phyloP scores from a whole-genome alignment of 108 stramenopile genomes.

The Cylindrotheca closterium region DNA sequence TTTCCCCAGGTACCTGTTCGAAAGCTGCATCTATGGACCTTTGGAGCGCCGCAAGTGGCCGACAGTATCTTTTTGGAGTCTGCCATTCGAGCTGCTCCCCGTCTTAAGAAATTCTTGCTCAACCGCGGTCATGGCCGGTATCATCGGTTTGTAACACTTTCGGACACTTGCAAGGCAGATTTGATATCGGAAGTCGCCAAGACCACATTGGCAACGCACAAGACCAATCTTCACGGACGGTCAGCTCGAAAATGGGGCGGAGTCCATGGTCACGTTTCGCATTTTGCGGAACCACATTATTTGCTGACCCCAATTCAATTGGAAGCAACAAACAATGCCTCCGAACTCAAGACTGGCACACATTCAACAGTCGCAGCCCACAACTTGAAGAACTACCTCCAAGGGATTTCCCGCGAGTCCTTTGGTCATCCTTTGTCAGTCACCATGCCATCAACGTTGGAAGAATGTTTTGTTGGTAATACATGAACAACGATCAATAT shows the following conservation, averaged over 20 bases:
- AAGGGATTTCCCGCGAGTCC: conserved; percentile 36
- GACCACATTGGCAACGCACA: conserved; percentile 13
- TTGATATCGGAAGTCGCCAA: conserved; percentile 22
- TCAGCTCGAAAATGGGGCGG: conserved; percentile 29
- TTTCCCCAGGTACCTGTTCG: conserved; percentile 3
- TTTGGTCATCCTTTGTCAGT: conserved; percentile 7
- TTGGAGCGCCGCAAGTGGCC: conserved; percentile 52
- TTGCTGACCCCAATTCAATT: conserved; percentile 25
- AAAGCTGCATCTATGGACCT: conserved; percentile 45
- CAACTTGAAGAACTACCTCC: conserved; percentile 24
- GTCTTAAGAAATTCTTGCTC: conserved; percentile 30
- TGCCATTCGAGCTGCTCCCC: conserved; percentile 11
- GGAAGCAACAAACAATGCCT: not conserved
- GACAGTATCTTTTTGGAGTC: conserved; percentile 40
- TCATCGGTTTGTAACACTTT: conserved; percentile 36
- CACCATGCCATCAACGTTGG: not conserved
- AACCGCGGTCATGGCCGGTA: conserved; percentile 11
- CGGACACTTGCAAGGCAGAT: conserved; percentile 31
- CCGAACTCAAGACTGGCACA: conserved; percentile 8
- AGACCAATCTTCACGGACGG: conserved; percentile 15
- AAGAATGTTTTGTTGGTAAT: not conserved
- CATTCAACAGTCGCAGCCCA: conserved; percentile 32
- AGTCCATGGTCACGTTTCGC: conserved; percentile 15
- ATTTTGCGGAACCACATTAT: conserved; percentile 32
- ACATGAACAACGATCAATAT: too few relatives aligned